Percentiles rank a stretch among this genome's conserved stretches.
These are phyloP conservation scores for Musa itinerans DNA, from an alignment of 176 grass and related monocot genomes.

Conservation along the genomic window DNA sequence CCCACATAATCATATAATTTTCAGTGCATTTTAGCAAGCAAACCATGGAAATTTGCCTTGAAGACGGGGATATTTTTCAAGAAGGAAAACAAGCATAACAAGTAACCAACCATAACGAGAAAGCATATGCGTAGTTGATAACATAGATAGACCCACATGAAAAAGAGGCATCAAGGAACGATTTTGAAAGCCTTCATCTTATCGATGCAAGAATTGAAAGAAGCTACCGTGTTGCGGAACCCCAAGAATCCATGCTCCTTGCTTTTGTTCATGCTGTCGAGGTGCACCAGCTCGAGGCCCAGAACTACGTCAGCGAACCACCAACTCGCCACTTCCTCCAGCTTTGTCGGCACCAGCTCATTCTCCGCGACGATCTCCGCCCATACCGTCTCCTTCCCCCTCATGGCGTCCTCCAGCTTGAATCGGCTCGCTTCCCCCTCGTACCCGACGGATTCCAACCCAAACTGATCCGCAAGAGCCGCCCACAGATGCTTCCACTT, in stretches of 20 bases:
- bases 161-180: conserved; percentile 40
- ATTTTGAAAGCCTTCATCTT: conserved; percentile 72
- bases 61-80: too few species aligned
- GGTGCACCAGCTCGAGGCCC: conserved; percentile 8
- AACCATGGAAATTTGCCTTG: too few species aligned
- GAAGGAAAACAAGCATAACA: too few species aligned
- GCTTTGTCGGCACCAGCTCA: conserved; percentile 30
- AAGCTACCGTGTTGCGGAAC: conserved; percentile 58
- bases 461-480: conserved; percentile 54
- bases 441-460: conserved; percentile 54
- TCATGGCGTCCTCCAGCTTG: conserved; percentile 47
- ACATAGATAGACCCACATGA: too few species aligned
- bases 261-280: conserved; percentile 87
- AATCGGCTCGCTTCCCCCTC: conserved; percentile 52
- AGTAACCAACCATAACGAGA: too few species aligned
- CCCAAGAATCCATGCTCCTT: conserved; percentile 90
- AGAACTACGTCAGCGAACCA: conserved; percentile 39
- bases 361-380: conserved; percentile 55
- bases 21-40: too few species aligned
- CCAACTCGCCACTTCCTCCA: conserved; percentile 57
- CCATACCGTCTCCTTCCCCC: conserved; percentile 55
- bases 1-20: too few species aligned
- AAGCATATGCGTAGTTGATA: too few species aligned
- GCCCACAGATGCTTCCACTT: conserved; percentile 84
- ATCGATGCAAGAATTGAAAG: conserved; percentile 69